phyloP scores from a whole-genome alignment of 306 rosid species.

The Elaeagnus macrophylla region DNA sequence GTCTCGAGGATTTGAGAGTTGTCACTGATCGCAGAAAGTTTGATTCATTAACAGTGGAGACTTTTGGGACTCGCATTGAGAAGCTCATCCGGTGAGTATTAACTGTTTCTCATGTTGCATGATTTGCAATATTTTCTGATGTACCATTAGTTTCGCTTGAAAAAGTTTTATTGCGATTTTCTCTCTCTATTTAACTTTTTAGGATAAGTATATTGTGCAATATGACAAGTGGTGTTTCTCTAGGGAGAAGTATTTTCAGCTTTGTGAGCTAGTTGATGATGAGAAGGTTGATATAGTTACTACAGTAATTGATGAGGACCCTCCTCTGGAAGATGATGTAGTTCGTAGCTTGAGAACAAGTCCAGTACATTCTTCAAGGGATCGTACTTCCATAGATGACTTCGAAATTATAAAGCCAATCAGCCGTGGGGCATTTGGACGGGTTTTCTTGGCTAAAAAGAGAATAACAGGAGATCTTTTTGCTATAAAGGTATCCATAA shows the following conservation, averaged over 20 bases:
- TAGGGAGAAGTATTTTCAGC: constrained; percentile 97
- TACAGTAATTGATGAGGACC: constrained; percentile 78
- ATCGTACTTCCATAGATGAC: constrained; percentile 90
- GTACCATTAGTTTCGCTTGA: not conserved
- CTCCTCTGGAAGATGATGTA: constrained; percentile 81
- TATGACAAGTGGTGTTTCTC: constrained; percentile 25
- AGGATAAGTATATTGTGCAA: constrained; percentile 8
- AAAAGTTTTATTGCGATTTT: constrained; percentile 19
- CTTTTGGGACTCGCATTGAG: constrained; percentile 93
- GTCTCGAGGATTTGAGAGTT: constrained; percentile 82
- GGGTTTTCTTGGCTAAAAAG: constrained; percentile 97
- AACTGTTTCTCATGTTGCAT: constrained; percentile 14
- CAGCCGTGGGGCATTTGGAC: constrained; percentile 99
- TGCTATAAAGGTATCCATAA: constrained; percentile 70
- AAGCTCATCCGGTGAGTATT: constrained; percentile 72
- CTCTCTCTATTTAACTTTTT: not conserved
- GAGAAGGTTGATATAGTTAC: constrained; percentile 72
- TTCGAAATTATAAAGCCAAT: constrained; percentile 95
- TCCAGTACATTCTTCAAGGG: constrained; percentile 80
- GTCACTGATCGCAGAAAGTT: constrained; percentile 77
- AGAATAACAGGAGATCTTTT: constrained; percentile 97
- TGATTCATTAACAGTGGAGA: constrained; percentile 77
- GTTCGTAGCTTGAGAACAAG: constrained; percentile 92
- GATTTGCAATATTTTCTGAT: not conserved
- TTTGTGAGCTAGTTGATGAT: constrained; percentile 88